phyloP scores from a whole-genome alignment of 148 eudicot genomes.

The Chenopodium quinoa region DNA sequence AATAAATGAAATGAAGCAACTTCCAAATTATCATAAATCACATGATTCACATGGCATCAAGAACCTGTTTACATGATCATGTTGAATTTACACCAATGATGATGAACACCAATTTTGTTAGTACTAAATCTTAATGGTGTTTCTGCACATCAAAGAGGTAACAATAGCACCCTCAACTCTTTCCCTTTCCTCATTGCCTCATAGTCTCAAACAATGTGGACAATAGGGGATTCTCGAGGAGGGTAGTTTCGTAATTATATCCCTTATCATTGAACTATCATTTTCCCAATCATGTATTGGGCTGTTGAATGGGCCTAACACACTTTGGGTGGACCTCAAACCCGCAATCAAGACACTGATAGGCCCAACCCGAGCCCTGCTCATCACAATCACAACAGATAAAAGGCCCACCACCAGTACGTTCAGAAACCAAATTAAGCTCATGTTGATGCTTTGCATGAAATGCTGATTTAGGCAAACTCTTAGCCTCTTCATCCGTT shows the following conservation, averaged over 20 bases:
- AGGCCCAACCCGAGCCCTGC: conserved; percentile 76
- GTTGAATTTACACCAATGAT: background rate
- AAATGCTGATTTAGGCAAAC: conserved; percentile 37
- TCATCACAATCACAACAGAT: conserved; percentile 75
- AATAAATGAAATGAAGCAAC: background rate
- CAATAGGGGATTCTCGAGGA: background rate
- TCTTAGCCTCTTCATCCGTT: conserved; percentile 56
- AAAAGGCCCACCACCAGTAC: conserved; percentile 67
- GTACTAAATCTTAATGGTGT: background rate
- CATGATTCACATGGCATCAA: background rate
- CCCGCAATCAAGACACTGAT: conserved; percentile 68
- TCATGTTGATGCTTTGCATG: conserved; percentile 62
- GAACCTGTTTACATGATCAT: background rate
- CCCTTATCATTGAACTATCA: background rate
- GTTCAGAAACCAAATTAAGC: conserved; percentile 57
- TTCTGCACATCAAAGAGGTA: background rate
- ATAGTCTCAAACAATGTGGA: background rate
- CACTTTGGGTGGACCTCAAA: conserved; percentile 78
- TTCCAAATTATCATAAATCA: background rate
- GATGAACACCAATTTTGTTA: background rate
- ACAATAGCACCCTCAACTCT: background rate
- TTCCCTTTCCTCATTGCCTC: background rate
- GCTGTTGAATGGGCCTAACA: conserved; percentile 37
- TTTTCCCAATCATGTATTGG: conserved; percentile 9
- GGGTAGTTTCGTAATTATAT: background rate